Evolutionary conservation across 2,329 filamentous ascomycete species (phyloP), one percentile per base, ranked within the genome.

Genomic region (Ophiostoma himal-ulmi): DNA sequence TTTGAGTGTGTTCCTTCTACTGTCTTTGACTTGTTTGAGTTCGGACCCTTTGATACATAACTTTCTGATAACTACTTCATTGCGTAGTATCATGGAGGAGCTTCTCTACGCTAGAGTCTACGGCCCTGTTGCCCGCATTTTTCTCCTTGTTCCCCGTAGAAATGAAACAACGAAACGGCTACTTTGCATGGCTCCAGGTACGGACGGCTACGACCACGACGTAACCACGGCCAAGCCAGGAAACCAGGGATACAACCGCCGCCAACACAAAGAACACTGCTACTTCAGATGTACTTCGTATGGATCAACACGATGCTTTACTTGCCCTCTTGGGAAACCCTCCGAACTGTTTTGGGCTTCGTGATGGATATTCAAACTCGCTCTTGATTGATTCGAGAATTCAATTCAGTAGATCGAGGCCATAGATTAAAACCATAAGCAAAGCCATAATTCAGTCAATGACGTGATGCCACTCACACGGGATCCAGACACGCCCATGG

Each of bases 301-400:
- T 57, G 22, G 52, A 57, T 57, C 52, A 26, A 26, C 52, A 57
- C 52, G 52, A 57, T 57, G 52, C 52, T 13, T 57, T 11, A 26
- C 52, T 57, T 57, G 17, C 52, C 52, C 8, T 57, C n/a, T 57
- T 57, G 52, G 52, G 52, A 57, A 57, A 57, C 52, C 22, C 22
- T 57, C 52, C 52, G 52, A 57, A 57, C n/a, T 57, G 52, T 30
- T 57, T 54, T 48, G 6, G 5, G 5, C 5, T n/a, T n/a, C 2
- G 44, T 48, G 44, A 20, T 48, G 44, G 6, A 20, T n/a, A 20
- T 48, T n/a, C 7, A 48, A 48, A 20, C 44, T 1, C 44, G 44
- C 20, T 48, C 44, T 48, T 48, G 44, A 48, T n/a, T 17, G n/a
- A 7, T 8, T 20, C 6, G 10, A 39, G 1, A 39, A 0, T 3